Evolutionary conservation across 192 early-diverging fungal species (phyloP), one percentile per base, ranked within the genome.

Genomic region (Backusella westeae): DNA sequence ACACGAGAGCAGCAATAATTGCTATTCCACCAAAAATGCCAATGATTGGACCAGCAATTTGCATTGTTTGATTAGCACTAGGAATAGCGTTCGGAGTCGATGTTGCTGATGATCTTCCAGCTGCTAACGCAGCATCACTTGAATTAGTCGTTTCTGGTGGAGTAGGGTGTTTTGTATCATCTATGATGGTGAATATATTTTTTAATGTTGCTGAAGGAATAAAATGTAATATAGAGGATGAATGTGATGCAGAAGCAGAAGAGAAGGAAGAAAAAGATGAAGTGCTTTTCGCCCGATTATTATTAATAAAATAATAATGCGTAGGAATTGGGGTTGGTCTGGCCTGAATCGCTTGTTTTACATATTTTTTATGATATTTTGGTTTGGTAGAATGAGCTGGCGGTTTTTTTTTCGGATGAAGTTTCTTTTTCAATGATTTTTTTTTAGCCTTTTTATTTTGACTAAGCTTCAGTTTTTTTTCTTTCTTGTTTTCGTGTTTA

Each of bases 11-110:
- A 41, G 68, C 68, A 23, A 41, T 29, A 4, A 69, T 21, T 41
- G 36, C 68, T 38, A 69, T 29, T 41, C 68, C 68, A 12, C 35
- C 68, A 69, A 69, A 41, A 17, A 69, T 69, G 21, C 68, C 68
- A 21, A 69, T 36, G 12, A 39, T 38, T 23, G 68, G 68, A 38
- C 68, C 68, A 23, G 34, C 68, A 39, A 69, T 69, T 41, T 69
- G 36, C 34, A 38, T 38, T 69, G 68, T 38, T 69, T 69, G 34
- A 23, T 41, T 38, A 63, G 56, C 12, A 29, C 26, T 29, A 29
- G 21, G 56, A 29, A 63, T 63, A 26, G 56, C 56, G 12, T 63
- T 63, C 56, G 56, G 56, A 63, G 56, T 63, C 26, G 56, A 26
- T 29, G 56, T 63, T 4, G 23, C 10, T 29, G 56, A 63, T 29